Conservation (phyloP, 306 rosid genomes). For the Acmispon strigosus region DNA sequence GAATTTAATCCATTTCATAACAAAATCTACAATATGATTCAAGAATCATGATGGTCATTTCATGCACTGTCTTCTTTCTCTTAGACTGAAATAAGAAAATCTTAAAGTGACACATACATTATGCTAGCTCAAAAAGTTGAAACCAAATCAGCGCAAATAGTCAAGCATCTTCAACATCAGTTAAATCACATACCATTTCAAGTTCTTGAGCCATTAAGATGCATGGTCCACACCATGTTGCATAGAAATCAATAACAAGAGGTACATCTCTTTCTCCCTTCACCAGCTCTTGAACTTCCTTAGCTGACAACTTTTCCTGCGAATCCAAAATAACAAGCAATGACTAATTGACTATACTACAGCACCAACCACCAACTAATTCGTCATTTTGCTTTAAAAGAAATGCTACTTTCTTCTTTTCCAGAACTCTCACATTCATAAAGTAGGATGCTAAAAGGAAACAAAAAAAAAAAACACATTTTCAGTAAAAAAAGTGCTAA, state of each 20-base stretch:
- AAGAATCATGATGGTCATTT: neutral
- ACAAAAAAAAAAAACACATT: neutral
- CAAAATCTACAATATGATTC: neutral
- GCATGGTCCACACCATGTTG: conserved; percentile 98
- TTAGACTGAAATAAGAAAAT: neutral
- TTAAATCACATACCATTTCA: conserved; percentile 63
- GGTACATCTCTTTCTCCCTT: conserved; percentile 87
- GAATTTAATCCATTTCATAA: neutral
- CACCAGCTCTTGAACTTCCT: conserved; percentile 81
- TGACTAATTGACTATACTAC: neutral
- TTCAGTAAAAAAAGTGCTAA: too few species aligned
- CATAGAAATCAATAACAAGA: conserved; percentile 78
- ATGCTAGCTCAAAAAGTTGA: neutral
- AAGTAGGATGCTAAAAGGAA: neutral
- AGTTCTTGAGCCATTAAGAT: conserved; percentile 97
- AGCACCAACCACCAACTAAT: neutral
- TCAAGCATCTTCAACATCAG: neutral
- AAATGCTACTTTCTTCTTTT: neutral
- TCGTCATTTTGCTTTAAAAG: neutral
- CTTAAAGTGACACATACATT: neutral
- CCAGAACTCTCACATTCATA: neutral
- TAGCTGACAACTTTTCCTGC: conserved; percentile 77
- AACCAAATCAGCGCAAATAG: neutral
- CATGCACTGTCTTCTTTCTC: neutral
- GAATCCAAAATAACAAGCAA: conserved; percentile 21